Evolutionary conservation across 768 basidiomycete genomes (phyloP), one percentile per base, ranked within the genome.

Genomic region (Austroboletus festivus): DNA sequence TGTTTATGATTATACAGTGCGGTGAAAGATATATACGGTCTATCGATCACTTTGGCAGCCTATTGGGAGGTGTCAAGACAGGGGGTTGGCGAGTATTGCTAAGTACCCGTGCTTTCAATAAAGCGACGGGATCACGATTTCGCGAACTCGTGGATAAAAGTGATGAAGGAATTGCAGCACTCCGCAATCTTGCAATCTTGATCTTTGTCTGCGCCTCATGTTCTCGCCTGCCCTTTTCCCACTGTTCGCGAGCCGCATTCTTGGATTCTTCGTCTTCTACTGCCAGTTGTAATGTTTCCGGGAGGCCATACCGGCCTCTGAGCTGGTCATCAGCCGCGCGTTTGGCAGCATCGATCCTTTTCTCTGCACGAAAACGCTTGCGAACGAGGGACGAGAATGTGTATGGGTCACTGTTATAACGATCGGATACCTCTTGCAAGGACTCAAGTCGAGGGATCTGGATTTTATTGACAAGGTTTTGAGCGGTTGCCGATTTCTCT

Each of bases 321-420:
- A 97, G 69, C 9, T 65, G 69, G 40, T 89, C 84, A 57, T 97
- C 94, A 12, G 75, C 77, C 19, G 73, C 74, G 54, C 80, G 75
- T 55, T 86, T 86, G 47, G 75, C 79, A 58, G 82, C 73, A 41
- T 89, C 83, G 0, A 86, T 66, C 69, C 86, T 89, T 73, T 97
- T 99, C 52, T 88, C 87, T 51, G 83, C 81, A 4, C 96, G 82
- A 63, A 98, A 96, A 18, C 80, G 79, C 58, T 86, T 86, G 35
- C 96, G 81, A 2, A 85, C 76, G 56, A 82, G 82, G 13, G 71
- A 63, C 2, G 92, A 94, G 16, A 92, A 79, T 1, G 78, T 52
- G 59, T 95, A 98, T 0, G 96, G 96, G 69, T 99, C 96, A 2
- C 81, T 68, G 56, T 89, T 89, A 58, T 82, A 83, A 33, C 81